phyloP scores from a whole-genome alignment of 2,329 filamentous ascomycete genomes.

The Sarocladium strictum region DNA sequence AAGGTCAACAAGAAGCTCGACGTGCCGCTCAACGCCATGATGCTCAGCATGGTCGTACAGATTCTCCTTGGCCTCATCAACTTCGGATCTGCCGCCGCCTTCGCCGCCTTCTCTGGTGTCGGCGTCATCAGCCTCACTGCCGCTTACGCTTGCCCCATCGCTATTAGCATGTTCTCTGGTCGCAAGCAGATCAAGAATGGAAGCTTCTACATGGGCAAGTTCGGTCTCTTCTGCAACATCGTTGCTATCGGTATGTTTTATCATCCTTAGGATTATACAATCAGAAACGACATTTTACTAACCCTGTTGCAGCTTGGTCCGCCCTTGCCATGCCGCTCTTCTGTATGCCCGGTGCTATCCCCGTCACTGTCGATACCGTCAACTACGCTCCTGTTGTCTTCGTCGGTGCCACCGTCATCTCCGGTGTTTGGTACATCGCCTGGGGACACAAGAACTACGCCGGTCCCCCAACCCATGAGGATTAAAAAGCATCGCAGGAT shows the following conservation, averaged over 20 bases:
- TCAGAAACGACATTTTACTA: constrained; percentile 10
- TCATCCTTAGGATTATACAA: background rate
- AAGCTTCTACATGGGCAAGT: constrained; percentile 53
- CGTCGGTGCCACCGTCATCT: constrained; percentile 55
- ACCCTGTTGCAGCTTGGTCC: constrained; percentile 50
- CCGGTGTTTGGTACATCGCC: constrained; percentile 60
- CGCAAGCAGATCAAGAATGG: constrained; percentile 52
- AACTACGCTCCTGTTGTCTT: constrained; percentile 77
- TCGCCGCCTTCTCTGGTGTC: constrained; percentile 66
- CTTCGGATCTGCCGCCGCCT: constrained; percentile 63
- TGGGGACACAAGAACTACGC: constrained; percentile 67
- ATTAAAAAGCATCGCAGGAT: constrained; percentile 16
- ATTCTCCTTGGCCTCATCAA: constrained; percentile 61
- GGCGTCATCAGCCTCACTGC: constrained; percentile 65
- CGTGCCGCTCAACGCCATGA: constrained; percentile 65
- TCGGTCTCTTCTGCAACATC: constrained; percentile 58
- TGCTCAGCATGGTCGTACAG: constrained; percentile 62
- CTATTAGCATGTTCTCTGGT: constrained; percentile 54
- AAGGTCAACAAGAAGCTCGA: constrained; percentile 56
- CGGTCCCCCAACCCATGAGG: constrained; percentile 48
- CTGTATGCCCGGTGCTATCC: constrained; percentile 63
- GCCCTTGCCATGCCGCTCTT: constrained; percentile 65
- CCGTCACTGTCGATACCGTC: constrained; percentile 51
- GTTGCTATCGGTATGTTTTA: constrained; percentile 51
- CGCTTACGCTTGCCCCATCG: constrained; percentile 62